Evolutionary conservation across 768 basidiomycete genomes (phyloP).

Genomic region (Dacryopinax primogenitus): DNA sequence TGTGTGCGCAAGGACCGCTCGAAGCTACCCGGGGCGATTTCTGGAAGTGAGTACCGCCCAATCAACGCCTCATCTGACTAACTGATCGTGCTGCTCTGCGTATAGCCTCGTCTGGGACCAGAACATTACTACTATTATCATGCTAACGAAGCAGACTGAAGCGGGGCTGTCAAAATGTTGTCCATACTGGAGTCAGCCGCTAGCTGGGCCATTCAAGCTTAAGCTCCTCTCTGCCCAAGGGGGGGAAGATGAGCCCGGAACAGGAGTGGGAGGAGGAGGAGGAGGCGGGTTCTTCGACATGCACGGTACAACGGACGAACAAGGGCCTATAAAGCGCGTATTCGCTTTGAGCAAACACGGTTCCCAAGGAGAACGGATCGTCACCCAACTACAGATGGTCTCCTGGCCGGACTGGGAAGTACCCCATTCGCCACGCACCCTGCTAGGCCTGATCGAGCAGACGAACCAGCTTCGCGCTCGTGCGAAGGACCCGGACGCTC

Average conservation of each 20-base stretch:
- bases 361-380: slow-evolving; percentile 48
- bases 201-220: slow-evolving; percentile 61
- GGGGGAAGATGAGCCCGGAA: slow-evolving; percentile 27
- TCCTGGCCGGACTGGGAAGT: slow-evolving; percentile 97
- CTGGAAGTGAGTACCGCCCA: slow-evolving; percentile 61
- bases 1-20: slow-evolving; percentile 91
- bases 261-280: slow-evolving; percentile 11
- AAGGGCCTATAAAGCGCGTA: slow-evolving; percentile 29
- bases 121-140: slow-evolving; percentile 86
- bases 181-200: slow-evolving; percentile 56
- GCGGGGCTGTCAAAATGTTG: slow-evolving; percentile 83
- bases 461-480: slow-evolving; percentile 42
- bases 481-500: slow-evolving; percentile 22
- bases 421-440: slow-evolving; percentile 63
- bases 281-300: not conserved
- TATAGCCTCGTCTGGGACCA: slow-evolving; percentile 82
- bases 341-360: slow-evolving; percentile 55
- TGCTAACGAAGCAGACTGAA: slow-evolving; percentile 89
- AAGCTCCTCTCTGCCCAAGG: slow-evolving; percentile 39
- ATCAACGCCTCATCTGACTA: not conserved
- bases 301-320: slow-evolving; percentile 1
- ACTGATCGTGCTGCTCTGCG: not conserved
- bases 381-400: slow-evolving; percentile 83
- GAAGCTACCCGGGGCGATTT: slow-evolving; percentile 83
- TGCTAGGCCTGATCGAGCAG: slow-evolving; percentile 51